Conservation (phyloP, 495 filamentous ascomycete genomes). For the Letharia lupina region DNA sequence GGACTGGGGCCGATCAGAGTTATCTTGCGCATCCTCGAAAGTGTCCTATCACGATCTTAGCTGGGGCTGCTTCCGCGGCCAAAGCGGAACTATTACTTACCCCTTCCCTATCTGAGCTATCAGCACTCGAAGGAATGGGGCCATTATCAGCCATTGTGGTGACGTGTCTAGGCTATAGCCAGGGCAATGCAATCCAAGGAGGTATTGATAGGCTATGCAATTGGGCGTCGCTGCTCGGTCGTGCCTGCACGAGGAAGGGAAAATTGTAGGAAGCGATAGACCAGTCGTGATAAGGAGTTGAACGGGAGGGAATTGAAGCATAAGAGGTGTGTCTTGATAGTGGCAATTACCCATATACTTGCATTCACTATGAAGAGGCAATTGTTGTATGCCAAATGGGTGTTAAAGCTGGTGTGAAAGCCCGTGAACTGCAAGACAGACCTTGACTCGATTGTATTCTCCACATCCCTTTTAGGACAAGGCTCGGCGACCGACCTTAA, state of each 20-base stretch:
- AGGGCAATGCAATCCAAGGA: neutral
- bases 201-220: neutral
- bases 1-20: constrained; percentile 31
- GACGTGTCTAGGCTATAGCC: neutral
- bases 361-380: neutral
- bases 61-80: neutral
- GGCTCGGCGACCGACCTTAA: neutral
- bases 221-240: neutral
- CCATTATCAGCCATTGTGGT: constrained; percentile 20
- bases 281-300: neutral
- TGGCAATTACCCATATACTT: neutral
- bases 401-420: neutral
- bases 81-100: constrained; percentile 30
- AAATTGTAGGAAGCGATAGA: neutral
- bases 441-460: neutral
- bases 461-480: constrained; percentile 1
- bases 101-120: constrained; percentile 44
- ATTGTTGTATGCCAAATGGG: neutral
- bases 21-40: constrained; percentile 69
- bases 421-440: neutral
- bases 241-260: constrained; percentile 2
- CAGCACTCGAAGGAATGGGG: constrained; percentile 29
- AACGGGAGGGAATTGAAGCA: neutral
- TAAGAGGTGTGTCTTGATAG: neutral
- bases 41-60: constrained; percentile 48